phyloP scores from a whole-genome alignment of 2,329 filamentous ascomycete genomes.

The Thielaviopsis populi region DNA sequence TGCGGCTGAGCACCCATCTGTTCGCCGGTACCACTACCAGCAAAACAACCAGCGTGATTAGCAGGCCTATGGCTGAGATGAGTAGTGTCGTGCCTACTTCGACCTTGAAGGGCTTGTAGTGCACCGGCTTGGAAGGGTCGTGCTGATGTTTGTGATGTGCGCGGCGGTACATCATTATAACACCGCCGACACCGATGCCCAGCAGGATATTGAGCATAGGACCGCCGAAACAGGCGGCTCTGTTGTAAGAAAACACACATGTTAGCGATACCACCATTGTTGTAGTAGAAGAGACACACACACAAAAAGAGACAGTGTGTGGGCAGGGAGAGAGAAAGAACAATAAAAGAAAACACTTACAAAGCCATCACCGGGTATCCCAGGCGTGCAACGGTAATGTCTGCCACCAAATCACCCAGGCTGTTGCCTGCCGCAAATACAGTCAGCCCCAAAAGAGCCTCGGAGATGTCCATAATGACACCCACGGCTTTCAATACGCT shows the following conservation, averaged over 20 bases:
- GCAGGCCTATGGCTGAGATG: constrained; percentile 68
- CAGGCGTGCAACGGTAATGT: constrained; percentile 83
- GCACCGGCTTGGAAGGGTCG: constrained; percentile 41
- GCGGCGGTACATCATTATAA: constrained; percentile 67
- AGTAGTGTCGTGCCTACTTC: constrained; percentile 72
- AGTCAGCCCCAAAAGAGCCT: constrained; percentile 86
- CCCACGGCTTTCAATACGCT: constrained; percentile 86
- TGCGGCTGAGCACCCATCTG: constrained; percentile 68
- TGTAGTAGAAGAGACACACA: neutral
- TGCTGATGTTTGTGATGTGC: constrained; percentile 55
- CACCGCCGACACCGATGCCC: constrained; percentile 80
- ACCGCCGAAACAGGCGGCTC: constrained; percentile 89
- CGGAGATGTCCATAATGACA: constrained; percentile 80
- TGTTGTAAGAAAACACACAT: constrained; percentile 20
- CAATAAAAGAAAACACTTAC: constrained; percentile 31
- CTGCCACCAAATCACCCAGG: constrained; percentile 81
- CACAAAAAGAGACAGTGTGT: neutral
- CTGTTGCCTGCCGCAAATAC: constrained; percentile 96
- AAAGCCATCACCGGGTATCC: constrained; percentile 94
- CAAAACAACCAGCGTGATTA: constrained; percentile 64
- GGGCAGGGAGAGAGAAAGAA: neutral
- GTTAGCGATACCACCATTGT: neutral
- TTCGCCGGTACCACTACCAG: constrained; percentile 72
- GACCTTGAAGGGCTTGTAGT: constrained; percentile 66
- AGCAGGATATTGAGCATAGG: constrained; percentile 96